Evolutionary conservation across 2,329 filamentous ascomycete species (phyloP), one percentile per base, ranked within the genome.

Genomic region (Domatiomyces globalis): DNA sequence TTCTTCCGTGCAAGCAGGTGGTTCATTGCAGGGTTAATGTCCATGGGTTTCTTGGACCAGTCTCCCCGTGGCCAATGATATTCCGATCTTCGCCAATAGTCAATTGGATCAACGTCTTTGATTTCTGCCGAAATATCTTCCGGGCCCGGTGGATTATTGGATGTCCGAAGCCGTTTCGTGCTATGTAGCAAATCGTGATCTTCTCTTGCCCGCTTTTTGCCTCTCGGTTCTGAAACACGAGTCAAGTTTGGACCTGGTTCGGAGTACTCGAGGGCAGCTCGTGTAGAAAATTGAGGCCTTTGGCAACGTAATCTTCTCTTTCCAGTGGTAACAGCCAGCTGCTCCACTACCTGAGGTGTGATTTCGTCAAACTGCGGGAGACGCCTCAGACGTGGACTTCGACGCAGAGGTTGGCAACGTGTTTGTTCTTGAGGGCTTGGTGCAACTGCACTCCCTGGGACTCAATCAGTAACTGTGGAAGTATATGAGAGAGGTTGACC

Each of bases 1-100:
- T 54, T 59, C 48, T 56, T 54, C 53, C 60, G 61, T 27, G 64
- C 62, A 58, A 66, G 62, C 49, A 66, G 53, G 54, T 62, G 56
- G 49, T 60, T 62, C 60, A 64, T 65, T 57, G 39, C 39, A 7
- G 39, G 39, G 2, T 3, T 43, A 6, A 4, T 25, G 22, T 25
- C 22, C 39, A 43, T 19, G 3, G 22, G 22, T 6, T 25, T 6
- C 22, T n/a, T n/a, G n/a, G 39, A n/a, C 39, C 39, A 43, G 39
- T 43, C 39, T 43, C 39, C 18, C 7, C 7, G 39, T 3, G 39
- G 39, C 39, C 39, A 43, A 43, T n/a, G 18, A 43, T 43, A 43
- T 43, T 7, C 39, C 18, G 39, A 43, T 43, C 39, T 25, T 25
- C 22, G 22, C 22, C 22, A 25, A 6, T 25, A 25, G 3, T 25